Conservation (phyloP, 1,284 basidiomycete genomes). For the Meira nashicola region DNA sequence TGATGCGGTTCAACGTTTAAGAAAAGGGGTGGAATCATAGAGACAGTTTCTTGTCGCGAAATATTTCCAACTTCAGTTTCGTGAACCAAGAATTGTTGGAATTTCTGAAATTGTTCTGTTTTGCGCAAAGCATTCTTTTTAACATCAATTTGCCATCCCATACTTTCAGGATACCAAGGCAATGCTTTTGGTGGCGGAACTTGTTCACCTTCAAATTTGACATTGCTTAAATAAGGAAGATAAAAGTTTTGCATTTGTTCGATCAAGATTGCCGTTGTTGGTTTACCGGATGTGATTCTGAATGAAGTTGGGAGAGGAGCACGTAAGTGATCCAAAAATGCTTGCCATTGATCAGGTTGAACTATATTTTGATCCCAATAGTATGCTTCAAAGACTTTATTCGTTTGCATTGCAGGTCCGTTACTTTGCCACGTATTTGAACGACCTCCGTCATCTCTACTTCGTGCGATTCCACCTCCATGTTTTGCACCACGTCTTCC, state of each 20-base stretch:
- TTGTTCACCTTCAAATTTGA: conserved; percentile 70
- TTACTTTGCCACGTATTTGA: too few species aligned
- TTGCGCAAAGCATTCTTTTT: conserved; percentile 84
- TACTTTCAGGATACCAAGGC: conserved; percentile 85
- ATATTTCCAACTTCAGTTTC: conserved; percentile 98
- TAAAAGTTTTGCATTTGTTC: conserved; percentile 57
- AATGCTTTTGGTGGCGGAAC: conserved; percentile 71
- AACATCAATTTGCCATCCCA: conserved; percentile 94
- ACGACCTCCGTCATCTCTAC: not conserved
- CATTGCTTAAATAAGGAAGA: conserved; percentile 70
- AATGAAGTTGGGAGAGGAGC: conserved; percentile 87
- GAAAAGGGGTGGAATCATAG: conserved; percentile 94
- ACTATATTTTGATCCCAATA: conserved; percentile 48
- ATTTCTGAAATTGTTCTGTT: conserved; percentile 87
- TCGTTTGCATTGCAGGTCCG: not conserved
- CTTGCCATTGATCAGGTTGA: conserved; percentile 65
- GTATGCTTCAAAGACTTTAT: conserved; percentile 33
- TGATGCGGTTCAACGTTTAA: conserved; percentile 70
- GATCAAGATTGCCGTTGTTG: conserved; percentile 40
- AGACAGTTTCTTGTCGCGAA: conserved; percentile 93
- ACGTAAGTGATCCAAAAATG: conserved; percentile 67
- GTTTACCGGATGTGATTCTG: conserved; percentile 64
- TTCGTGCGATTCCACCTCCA: not conserved
- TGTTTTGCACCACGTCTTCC: not conserved
- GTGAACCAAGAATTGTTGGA: conserved; percentile 93